Percentiles rank a stretch among this genome's conserved stretches.
These are phyloP conservation scores for Lenwebbia sp. DNA, from an alignment of 345 rosid genomes.

Conservation along the genomic window DNA sequence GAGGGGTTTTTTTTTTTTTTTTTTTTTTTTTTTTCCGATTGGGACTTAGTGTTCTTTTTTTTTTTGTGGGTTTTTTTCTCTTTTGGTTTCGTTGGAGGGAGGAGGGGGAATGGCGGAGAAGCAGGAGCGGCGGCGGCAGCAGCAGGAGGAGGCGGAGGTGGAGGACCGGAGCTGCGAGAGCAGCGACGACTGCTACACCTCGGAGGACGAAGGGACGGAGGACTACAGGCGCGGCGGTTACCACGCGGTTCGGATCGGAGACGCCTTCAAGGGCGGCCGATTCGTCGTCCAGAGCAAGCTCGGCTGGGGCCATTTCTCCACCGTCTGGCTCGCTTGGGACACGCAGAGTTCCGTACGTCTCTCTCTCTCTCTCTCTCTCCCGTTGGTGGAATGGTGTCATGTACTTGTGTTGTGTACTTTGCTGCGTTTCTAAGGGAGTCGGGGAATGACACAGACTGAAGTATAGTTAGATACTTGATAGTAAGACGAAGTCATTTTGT, in stretches of 20 bases:
- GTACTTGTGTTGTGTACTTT: neutral
- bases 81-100: neutral
- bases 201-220: conserved; percentile 71
- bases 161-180: conserved; percentile 36
- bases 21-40: neutral
- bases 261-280: conserved; percentile 48
- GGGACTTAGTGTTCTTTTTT: neutral
- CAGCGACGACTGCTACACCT: conserved; percentile 33
- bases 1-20: neutral
- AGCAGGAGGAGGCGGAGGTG: conserved; percentile 3
- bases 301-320: conserved; percentile 83
- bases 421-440: neutral
- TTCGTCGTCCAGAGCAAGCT: conserved; percentile 63
- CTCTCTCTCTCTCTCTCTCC: neutral
- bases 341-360: conserved; percentile 28
- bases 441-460: neutral
- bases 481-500: neutral
- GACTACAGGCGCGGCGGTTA: conserved; percentile 68
- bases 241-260: conserved; percentile 62
- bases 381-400: neutral
- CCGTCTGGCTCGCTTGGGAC: conserved; percentile 84
- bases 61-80: neutral
- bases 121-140: neutral
- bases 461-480: neutral
- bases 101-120: neutral